Conservation (phyloP, 2,329 filamentous ascomycete genomes). For the Fusarium sp. region DNA sequence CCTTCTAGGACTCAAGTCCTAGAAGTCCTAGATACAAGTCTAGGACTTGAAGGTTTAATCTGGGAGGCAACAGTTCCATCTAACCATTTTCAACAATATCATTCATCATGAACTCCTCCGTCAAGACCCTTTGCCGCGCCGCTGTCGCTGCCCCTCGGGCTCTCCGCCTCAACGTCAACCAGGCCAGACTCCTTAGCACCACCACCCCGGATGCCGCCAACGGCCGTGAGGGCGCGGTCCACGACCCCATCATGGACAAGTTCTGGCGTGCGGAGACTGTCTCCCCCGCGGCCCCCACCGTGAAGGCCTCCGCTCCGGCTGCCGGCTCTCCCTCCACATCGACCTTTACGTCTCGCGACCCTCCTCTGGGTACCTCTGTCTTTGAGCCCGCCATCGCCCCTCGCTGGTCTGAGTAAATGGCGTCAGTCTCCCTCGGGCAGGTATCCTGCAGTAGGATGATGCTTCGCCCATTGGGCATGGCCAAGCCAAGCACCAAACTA, state of each 20-base stretch:
- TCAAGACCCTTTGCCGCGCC: constrained; percentile 34
- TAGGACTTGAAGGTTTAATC: too few species aligned
- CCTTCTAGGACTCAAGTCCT: too few species aligned
- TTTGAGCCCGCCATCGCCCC: constrained; percentile 36
- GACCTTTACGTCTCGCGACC: constrained; percentile 26
- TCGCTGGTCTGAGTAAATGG: constrained; percentile 29
- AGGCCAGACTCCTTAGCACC: constrained; percentile 29
- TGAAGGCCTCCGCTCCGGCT: neutral
- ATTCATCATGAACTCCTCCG: constrained; percentile 34
- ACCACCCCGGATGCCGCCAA: constrained; percentile 21
- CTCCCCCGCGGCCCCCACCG: constrained; percentile 10
- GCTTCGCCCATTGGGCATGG: neutral
- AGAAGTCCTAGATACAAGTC: too few species aligned
- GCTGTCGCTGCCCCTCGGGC: constrained; percentile 22
- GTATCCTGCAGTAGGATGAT: neutral
- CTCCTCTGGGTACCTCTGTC: constrained; percentile 34
- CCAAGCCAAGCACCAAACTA: neutral
- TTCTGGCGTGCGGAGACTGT: constrained; percentile 23
- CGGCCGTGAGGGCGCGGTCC: constrained; percentile 27
- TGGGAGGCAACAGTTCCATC: too few species aligned
- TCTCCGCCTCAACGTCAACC: constrained; percentile 19
- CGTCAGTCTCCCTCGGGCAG: neutral
- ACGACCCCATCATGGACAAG: constrained; percentile 39
- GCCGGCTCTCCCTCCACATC: constrained; percentile 5
- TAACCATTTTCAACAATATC: too few species aligned